Conservation (phyloP, 2,329 filamentous ascomycete species). For the Neonectria hederae region DNA sequence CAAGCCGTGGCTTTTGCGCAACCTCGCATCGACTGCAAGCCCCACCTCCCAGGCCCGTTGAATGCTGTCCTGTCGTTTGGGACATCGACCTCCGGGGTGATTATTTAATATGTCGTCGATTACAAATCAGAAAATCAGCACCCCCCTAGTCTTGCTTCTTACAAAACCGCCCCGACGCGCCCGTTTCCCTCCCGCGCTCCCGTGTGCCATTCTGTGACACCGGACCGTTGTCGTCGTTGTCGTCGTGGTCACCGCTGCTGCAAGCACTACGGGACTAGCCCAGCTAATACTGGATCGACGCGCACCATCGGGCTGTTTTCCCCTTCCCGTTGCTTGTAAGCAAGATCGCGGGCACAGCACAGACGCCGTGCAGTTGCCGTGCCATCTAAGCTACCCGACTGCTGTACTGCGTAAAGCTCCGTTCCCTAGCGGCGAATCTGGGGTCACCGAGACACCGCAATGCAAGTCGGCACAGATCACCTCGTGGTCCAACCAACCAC, state of each 20-base stretch:
- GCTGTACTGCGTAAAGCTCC: too few relatives aligned
- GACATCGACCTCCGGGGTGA: constrained; percentile 2
- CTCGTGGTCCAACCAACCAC: constrained; percentile 8
- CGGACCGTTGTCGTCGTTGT: neutral
- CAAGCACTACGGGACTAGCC: neutral
- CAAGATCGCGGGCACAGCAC: constrained; percentile 1
- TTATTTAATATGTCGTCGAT: constrained; percentile 45
- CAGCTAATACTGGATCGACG: neutral
- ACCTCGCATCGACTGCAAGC: constrained; percentile 2
- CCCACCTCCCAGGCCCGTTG: constrained; percentile 16
- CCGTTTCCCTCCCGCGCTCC: neutral
- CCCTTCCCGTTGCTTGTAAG: too few relatives aligned
- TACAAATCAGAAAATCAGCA: constrained; percentile 43
- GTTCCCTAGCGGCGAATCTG: constrained; percentile 4
- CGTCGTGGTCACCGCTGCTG: neutral
- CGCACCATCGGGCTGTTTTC: neutral
- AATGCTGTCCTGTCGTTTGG: constrained; percentile 21
- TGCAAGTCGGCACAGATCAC: constrained; percentile 20
- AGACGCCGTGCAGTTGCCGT: neutral
- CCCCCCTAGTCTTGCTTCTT: neutral
- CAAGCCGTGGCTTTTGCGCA: constrained; percentile 15
- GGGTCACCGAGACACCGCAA: constrained; percentile 7
- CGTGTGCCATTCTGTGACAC: neutral
- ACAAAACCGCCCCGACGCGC: neutral
- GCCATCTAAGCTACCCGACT: neutral